These are phyloP conservation scores for Pythium brachiatum DNA, from an alignment of 352 stramenopile genomes.

Conservation along the genomic window DNA sequence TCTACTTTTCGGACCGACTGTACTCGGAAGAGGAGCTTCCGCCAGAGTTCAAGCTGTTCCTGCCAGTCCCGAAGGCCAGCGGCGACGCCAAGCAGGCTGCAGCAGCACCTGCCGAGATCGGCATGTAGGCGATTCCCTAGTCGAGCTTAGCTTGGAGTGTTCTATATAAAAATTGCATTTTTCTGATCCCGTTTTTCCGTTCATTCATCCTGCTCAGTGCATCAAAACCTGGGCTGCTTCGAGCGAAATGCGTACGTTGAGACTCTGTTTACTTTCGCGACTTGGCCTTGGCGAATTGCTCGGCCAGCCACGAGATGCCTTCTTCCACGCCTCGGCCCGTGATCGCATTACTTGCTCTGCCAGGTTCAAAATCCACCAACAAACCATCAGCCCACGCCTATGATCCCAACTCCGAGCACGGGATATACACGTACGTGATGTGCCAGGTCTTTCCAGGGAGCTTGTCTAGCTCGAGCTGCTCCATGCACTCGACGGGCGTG, in stretches of 20 bases:
- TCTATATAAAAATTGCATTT: neutral
- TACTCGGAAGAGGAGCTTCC: conserved; percentile 97
- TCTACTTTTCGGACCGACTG: conserved; percentile 97
- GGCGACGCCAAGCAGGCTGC: conserved; percentile 46
- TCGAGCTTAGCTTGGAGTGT: neutral
- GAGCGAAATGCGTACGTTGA: too few species aligned
- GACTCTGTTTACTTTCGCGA: conserved; percentile 63
- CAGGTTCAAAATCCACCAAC: neutral
- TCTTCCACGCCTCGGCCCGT: conserved; percentile 77
- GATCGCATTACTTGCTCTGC: conserved; percentile 79
- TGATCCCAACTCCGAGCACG: too few species aligned
- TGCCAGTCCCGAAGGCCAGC: conserved; percentile 91
- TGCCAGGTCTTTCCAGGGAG: conserved; percentile 81
- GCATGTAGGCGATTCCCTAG: conserved; percentile 6
- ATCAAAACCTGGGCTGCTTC: too few species aligned
- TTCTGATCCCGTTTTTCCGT: neutral
- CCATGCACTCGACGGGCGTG: conserved; percentile 78
- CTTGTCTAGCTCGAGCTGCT: conserved; percentile 74
- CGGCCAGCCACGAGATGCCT: conserved; percentile 78
- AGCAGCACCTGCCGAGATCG: conserved; percentile 8
- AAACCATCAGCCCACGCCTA: too few species aligned
- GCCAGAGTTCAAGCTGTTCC: conserved; percentile 97
- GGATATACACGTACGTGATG: conserved; percentile 56
- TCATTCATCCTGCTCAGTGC: neutral
- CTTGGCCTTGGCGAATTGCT: conserved; percentile 67